phyloP scores from a whole-genome alignment of 306 rosid genomes.

The Gastrolobium bilobum region DNA sequence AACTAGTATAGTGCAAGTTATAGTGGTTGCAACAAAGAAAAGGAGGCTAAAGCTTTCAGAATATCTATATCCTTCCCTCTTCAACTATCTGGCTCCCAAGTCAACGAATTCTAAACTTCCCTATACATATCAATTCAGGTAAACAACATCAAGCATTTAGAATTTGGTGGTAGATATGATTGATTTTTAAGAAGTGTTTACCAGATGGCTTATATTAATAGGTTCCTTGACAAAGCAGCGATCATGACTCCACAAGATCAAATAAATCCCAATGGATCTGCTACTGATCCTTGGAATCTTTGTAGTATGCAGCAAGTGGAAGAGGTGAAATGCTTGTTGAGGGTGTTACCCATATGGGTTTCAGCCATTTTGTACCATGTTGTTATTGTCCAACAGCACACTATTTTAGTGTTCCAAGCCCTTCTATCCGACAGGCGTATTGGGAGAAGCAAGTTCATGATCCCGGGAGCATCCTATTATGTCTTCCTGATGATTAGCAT shows the following conservation, averaged over 20 bases:
- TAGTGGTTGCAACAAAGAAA: conserved; percentile 73
- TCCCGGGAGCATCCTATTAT: conserved; percentile 83
- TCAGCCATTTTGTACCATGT: conserved; percentile 60
- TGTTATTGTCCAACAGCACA: conserved; percentile 69
- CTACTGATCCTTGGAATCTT: conserved; percentile 78
- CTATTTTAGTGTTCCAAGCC: conserved; percentile 85
- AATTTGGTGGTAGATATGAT: conserved; percentile 40
- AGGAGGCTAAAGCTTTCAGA: conserved; percentile 60
- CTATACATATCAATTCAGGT: conserved; percentile 82
- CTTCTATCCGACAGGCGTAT: conserved; percentile 71
- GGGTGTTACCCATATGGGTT: conserved; percentile 84
- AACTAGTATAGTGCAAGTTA: conserved; percentile 80
- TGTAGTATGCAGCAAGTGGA: conserved; percentile 92
- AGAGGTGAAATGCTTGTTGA: conserved; percentile 80
- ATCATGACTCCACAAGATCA: conserved; percentile 64
- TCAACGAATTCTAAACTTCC: conserved; percentile 74
- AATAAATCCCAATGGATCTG: conserved; percentile 76
- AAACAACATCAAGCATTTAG: conserved; percentile 35
- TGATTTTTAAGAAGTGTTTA: conserved; percentile 24
- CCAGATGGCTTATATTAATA: conserved; percentile 63
- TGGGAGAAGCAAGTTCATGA: conserved; percentile 62
- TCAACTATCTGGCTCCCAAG: conserved; percentile 59
- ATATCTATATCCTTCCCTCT: conserved; percentile 69
- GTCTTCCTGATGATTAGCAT: conserved; percentile 76
- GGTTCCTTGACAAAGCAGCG: conserved; percentile 85